phyloP scores from a whole-genome alignment of 2,329 filamentous ascomycete species.

The Colletotrichum sp. region DNA sequence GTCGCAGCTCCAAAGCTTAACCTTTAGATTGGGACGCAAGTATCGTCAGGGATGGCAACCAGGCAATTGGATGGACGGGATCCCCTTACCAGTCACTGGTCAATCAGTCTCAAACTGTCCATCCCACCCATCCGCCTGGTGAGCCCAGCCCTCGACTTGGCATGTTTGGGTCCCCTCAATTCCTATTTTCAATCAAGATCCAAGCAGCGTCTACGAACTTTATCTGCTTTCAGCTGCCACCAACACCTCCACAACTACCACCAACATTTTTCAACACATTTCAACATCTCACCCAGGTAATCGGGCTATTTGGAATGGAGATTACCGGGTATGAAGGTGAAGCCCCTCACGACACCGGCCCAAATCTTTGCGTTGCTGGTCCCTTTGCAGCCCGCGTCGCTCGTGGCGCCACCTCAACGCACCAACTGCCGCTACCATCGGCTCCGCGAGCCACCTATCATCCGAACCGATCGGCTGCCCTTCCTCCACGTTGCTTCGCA shows the following conservation, averaged over 20 bases:
- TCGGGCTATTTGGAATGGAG: not conserved
- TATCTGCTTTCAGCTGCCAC: not conserved
- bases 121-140: not conserved
- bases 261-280: not conserved
- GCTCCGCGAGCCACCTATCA: constrained; percentile 2
- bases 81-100: not conserved
- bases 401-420: not conserved
- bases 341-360: not conserved
- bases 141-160: not conserved
- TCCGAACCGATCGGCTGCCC: not conserved
- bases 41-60: not conserved
- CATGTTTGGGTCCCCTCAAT: not conserved
- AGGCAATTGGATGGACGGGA: not conserved
- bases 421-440: not conserved
- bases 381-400: not conserved
- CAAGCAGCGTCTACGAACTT: not conserved
- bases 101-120: not conserved
- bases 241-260: not conserved
- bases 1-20: constrained; percentile 14
- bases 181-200: not conserved
- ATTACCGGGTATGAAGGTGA: not conserved
- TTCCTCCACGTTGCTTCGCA: not conserved
- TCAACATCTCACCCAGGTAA: not conserved
- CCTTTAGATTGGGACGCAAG: constrained; percentile 7
- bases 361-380: not conserved